Evolutionary conservation across 2,329 filamentous ascomycete genomes (phyloP), one percentile per base, ranked within the genome.

Genomic region (Corinectria fuckeliana): DNA sequence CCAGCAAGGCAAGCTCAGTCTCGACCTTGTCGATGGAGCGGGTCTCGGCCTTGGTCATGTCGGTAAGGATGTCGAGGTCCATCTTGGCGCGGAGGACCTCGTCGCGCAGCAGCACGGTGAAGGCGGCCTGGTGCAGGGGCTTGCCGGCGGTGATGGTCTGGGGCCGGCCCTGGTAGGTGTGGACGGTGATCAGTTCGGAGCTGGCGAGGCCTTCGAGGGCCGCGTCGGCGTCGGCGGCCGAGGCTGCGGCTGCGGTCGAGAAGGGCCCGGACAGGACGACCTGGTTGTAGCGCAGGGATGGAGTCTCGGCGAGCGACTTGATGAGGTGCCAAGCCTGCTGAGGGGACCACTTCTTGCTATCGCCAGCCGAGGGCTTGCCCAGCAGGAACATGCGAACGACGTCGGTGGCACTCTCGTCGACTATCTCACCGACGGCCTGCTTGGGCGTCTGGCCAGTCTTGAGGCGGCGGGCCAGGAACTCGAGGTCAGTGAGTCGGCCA

Each of bases 301-400:
- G 86, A 10, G 86, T 79, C n/a, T 84, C 75, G 0, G 91, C 89
- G 13, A 99, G 86, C 26, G 85, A 81, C 72, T 91, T 93, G 75
- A 98, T 89, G 2, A 99, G 79, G 60, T 90, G 85, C 95, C 95
- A 98, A 0, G 92, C 94, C 78, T 98, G 95, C 71, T 95, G 89
- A 4, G 87, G 81, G 0, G 88, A 91, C 91, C 92, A 98, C 53
- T 85, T 85, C 26, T 85, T 84, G 38, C 82, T 78, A 3, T 80
- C 78, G 4, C 76, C 74, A 14, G 78, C 73, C 14, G 72, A 74
- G 2, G 79, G 72, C 50, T 85, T 85, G 44, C 87, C 85, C 71
- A 96, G 81, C 26, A 99, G 85, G 78, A 93, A 98, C 83, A 97
- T 93, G 72, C 97, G 96, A 61, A 97, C 80, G 47, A 98, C 93